Base-by-base conservation (phyloP, 257 asterid genomes). In the Solanum appendiculatum region DNA sequence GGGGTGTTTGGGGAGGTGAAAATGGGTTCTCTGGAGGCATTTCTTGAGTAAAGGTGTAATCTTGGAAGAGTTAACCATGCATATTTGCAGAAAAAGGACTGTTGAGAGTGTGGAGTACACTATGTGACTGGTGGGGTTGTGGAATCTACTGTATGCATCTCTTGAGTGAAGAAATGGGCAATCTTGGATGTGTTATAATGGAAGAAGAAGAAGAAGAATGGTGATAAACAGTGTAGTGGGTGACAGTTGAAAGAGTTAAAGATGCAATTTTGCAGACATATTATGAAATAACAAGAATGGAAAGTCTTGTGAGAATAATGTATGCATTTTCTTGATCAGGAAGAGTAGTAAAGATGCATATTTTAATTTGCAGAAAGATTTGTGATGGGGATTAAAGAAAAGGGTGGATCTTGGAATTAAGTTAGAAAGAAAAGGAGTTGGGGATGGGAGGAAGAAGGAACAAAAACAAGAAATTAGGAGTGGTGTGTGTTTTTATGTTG, bases 11-110 rank as follows among this genome's bases (percentile, higher is more conserved):
- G 27, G 36, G 85, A 14, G 20, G 86, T 39, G 81, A 40, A 14
- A 21, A 86, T 72, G 84, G 89, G 75, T 86, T 87, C 40, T 89
- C 90, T 78, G 88, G 87, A 25, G 91, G 88, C 92, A 90, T 88
- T 88, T 39, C 77, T 75, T 34, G 58, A 84, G 18, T 48, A 60
- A 69, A 27, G 39, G 33, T 37, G 90, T 58, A 64, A 51, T 56
- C 80, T 44, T 34, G 23, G 29, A n/a, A 20, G 42, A 29, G 85
- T 33, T 81, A 81, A 20, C 39, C 44, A 33, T 81, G 21, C 69
- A 81, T 81, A 81, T 29, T 81, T 81, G 85, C 84, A 78, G 84
- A 27, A 21, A 44, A 63, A 63, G 33, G 25, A 74, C 48, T 39
- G 34, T 9, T 40, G 36, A 2, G 15, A 44, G 84, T 27, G 37